Base-by-base conservation (phyloP, 2,329 filamentous ascomycete species). In the Fusarium compactum region DNA sequence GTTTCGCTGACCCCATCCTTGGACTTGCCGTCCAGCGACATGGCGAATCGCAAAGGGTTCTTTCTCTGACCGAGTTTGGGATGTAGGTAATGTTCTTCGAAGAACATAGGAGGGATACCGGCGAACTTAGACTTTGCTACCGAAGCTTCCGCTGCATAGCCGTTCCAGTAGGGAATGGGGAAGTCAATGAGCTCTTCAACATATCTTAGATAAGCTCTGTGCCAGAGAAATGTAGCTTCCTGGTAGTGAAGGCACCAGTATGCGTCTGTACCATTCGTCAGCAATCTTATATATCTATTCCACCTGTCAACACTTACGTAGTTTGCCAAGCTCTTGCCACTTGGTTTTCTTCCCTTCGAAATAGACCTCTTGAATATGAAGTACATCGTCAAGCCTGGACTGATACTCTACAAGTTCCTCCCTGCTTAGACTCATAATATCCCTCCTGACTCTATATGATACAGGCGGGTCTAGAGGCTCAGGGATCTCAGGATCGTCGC, bases 201-300 rank as follows among this genome's bases (percentile, higher is more conserved):
- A 12, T 43, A 54, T 43, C 38, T 27, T 5, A 54, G n/a, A 20
- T 54, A 54, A 22, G 51, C 51, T 44, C 38, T 38, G 43, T 54
- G 51, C 51, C 51, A 54, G 2, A 54, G 34, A 3, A 54, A 54
- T 1, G 51, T 54, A 2, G 38, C 38, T 14, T 54, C 51, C 29
- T 54, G 51, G 25, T 44, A 54, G 15, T 54, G 51, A 3, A 54
- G 9, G 6, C 51, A 54, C 38, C 51, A 54, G 6, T 54, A 54
- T 2, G 51, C 51, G 10, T 54, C 38, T 54, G 3, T 27, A 8
- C 11, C 2, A 10, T 22, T 5, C 9, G 18, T 43, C 2, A 43
- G 22, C n/a, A 11, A 41, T 25, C 18, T 9, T n/a, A 9, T 3
- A 16, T 16, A 5, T 8, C 30, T 16, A 9, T 32, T 32, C 15